These are phyloP conservation scores for Lasiodiplodia sp. DNA, from an alignment of 2,329 filamentous ascomycete genomes.

Conservation along the genomic window DNA sequence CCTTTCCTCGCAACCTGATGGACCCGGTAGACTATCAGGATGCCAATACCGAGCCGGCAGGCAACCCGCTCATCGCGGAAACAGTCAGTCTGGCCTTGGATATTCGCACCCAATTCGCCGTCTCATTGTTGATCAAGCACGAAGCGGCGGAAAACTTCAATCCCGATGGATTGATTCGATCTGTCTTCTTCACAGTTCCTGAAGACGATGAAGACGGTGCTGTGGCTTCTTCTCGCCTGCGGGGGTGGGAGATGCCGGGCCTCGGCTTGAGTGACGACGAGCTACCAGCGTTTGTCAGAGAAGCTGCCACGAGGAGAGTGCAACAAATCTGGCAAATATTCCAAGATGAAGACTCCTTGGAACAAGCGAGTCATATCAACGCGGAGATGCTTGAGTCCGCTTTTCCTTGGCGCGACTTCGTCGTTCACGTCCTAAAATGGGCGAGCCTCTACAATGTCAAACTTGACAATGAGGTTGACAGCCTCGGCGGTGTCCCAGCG, in stretches of 20 bases:
- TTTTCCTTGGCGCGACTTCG: slow-evolving; percentile 61
- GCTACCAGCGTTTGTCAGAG: slow-evolving; percentile 46
- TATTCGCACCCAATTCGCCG: slow-evolving; percentile 63
- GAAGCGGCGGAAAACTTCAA: slow-evolving; percentile 45
- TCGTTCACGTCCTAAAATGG: slow-evolving; percentile 56
- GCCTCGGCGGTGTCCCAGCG: slow-evolving; percentile 52
- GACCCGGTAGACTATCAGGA: slow-evolving; percentile 33
- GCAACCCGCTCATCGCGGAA: slow-evolving; percentile 49
- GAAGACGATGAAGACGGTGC: slow-evolving; percentile 29
- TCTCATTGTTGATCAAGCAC: slow-evolving; percentile 55
- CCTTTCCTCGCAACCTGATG: slow-evolving; percentile 47
- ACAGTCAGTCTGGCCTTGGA: slow-evolving; percentile 61
- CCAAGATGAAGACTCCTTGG: slow-evolving; percentile 41
- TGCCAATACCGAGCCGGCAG: slow-evolving; percentile 39
- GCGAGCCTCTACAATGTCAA: slow-evolving; percentile 53
- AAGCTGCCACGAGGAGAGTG: slow-evolving; percentile 48
- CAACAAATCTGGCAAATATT: slow-evolving; percentile 48
- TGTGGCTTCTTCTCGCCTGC: slow-evolving; percentile 38
- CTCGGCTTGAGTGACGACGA: slow-evolving; percentile 49
- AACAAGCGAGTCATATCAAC: slow-evolving; percentile 46
- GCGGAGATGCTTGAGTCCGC: slow-evolving; percentile 51
- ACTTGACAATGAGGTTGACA: slow-evolving; percentile 51
- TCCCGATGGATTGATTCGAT: slow-evolving; percentile 48
- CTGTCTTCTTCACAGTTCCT: slow-evolving; percentile 49
- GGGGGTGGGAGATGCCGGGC: slow-evolving; percentile 45